Conservation (phyloP, 495 filamentous ascomycete species). For the Neurospora tetrasperma region DNA sequence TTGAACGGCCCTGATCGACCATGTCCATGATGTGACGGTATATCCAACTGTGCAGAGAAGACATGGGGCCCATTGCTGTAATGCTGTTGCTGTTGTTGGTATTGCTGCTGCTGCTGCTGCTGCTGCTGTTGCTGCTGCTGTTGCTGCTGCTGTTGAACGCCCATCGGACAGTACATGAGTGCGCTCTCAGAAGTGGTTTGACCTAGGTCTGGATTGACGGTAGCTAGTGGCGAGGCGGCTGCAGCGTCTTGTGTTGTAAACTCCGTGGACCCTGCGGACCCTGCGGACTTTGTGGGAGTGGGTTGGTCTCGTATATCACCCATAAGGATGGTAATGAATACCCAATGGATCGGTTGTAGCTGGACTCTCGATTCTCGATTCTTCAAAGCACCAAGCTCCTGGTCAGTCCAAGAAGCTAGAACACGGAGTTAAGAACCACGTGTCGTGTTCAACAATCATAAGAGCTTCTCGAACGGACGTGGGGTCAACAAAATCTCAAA, state of each 20-base stretch:
- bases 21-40: slow-evolving; percentile 22
- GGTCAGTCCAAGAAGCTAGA: neutral
- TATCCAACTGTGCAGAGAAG: slow-evolving; percentile 30
- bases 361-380: neutral
- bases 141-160: neutral
- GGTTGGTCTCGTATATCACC: neutral
- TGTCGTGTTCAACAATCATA: neutral
- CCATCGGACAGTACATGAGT: neutral
- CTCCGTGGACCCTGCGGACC: neutral
- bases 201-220: slow-evolving; percentile 2
- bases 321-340: neutral
- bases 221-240: slow-evolving; percentile 2
- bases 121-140: slow-evolving; percentile 8
- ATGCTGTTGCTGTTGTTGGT: slow-evolving; percentile 15
- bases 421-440: neutral
- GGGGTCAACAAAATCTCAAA: neutral
- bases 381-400: neutral
- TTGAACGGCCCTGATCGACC: slow-evolving; percentile 27
- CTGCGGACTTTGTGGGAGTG: neutral
- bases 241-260: neutral
- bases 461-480: neutral
- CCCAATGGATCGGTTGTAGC: neutral
- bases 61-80: slow-evolving; percentile 23
- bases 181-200: neutral
- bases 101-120: slow-evolving; percentile 14